phyloP scores from a whole-genome alignment of 371 early-diverging fungal species.

The Dichotomocladium elegans region DNA sequence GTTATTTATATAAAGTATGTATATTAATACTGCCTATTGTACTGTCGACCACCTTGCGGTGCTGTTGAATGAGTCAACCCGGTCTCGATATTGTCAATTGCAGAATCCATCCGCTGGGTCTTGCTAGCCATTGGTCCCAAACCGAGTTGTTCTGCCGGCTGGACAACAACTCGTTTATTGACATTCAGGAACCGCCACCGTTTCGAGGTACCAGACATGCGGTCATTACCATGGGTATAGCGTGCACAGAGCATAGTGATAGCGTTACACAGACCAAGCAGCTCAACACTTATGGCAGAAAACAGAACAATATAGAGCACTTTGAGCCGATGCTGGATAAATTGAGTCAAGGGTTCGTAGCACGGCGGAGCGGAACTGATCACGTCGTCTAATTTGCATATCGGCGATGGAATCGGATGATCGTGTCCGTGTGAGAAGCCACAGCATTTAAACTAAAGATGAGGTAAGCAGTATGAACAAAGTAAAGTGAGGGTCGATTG shows the following conservation, averaged over 20 bases:
- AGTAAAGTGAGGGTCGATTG: background rate
- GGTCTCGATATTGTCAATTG: too few relatives aligned
- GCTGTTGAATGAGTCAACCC: too few relatives aligned
- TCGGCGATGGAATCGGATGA: slow-evolving; percentile 19
- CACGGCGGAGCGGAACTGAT: slow-evolving; percentile 27
- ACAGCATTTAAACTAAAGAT: slow-evolving; percentile 29
- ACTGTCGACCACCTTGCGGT: too few relatives aligned
- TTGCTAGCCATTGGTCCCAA: too few relatives aligned
- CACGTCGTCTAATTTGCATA: slow-evolving; percentile 20
- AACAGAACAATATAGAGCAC: slow-evolving; percentile 31
- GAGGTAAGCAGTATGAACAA: background rate
- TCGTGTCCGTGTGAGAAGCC: slow-evolving; percentile 29
- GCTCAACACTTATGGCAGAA: slow-evolving; percentile 26
- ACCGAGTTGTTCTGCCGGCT: too few relatives aligned
- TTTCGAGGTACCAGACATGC: too few relatives aligned
- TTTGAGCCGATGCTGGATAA: slow-evolving; percentile 18
- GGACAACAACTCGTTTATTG: too few relatives aligned
- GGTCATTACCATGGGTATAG: too few relatives aligned
- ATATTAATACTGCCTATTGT: too few relatives aligned
- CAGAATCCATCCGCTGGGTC: too few relatives aligned
- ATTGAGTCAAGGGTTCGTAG: slow-evolving; percentile 18
- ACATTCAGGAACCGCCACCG: too few relatives aligned
- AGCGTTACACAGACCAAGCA: slow-evolving; percentile 31
- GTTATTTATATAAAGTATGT: too few relatives aligned
- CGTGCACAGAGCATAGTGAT: slow-evolving; percentile 29